Evolutionary conservation across 805 yeast genomes (phyloP), one percentile per base, ranked within the genome.

Genomic region (Saccharomycopsis capsularis): DNA sequence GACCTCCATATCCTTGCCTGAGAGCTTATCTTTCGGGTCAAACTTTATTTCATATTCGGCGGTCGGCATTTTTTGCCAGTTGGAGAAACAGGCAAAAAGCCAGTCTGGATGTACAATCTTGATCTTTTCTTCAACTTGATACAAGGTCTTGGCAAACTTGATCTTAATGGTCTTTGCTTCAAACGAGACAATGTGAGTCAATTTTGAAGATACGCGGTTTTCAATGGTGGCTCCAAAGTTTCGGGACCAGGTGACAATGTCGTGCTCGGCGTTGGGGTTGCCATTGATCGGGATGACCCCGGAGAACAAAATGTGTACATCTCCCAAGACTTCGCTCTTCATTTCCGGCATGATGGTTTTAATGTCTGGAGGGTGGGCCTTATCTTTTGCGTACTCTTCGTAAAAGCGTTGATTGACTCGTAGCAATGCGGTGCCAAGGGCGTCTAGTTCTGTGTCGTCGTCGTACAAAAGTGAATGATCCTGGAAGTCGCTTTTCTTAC

Each of bases 161-260:
- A 90, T 96, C 62, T 91, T 91, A 58, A 79, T 76, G 0, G 99
- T 93, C 18, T 82, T 81, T 1, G 89, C 79, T 45, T 82, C 82
- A 51, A 82, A 76, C 38, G 96, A 86, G 16, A 91, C 81, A 2
- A 91, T 85, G 64, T 91, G 99, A 0, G 98, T 93, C 2, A 95
- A 90, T 1, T 76, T 68, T 16, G 79, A 77, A 41, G 76, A 71
- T 22, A 85, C 81, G 50, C 86, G 89, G 3, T 80, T 70, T 1
- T 83, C 83, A 5, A 91, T 89, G 2, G 71, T 71, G 0, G 96
- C 97, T 1, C 99, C 99, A 71, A 91, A 91, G 47, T 90, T 86
- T 44, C 77, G 76, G 11, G 91, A 85, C 97, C 98, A 91, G 21
- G 82, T 78, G 1, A 90, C 96, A 40, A 93, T 85, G 61, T 88